A percentile compares a stretch with the other conserved stretches of the same genome.
Conservation (phyloP, 305 asterid species). For the Euphrasia arctica region DNA sequence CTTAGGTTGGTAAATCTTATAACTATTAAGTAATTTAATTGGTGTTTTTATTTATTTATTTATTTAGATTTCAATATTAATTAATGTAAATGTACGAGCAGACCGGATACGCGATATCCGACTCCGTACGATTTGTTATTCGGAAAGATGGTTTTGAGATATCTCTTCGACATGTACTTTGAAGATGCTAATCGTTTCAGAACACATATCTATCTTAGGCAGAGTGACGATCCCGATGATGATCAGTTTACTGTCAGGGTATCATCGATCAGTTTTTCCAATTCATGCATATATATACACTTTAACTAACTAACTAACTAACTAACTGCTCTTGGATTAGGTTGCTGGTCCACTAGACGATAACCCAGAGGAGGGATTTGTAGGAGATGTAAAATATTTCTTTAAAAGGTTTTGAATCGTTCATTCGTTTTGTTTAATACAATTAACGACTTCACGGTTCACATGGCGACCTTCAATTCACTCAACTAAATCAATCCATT, state of each 20-base stretch:
- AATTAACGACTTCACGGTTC: neutral
- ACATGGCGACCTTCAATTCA: too few relatives aligned
- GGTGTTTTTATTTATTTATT: too few relatives aligned
- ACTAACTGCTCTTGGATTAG: slow-evolving; percentile 45
- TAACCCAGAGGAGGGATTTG: slow-evolving; percentile 42
- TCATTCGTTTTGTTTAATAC: too few relatives aligned
- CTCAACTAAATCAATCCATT: neutral
- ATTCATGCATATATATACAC: too few relatives aligned
- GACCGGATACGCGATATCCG: too few relatives aligned
- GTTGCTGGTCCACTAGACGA: slow-evolving; percentile 58
- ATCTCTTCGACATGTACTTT: slow-evolving; percentile 72
- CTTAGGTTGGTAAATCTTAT: too few relatives aligned
- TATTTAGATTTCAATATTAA: too few relatives aligned
- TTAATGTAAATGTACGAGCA: too few relatives aligned
- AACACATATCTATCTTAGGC: too few relatives aligned
- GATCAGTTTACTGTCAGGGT: too few relatives aligned
- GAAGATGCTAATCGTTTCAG: slow-evolving; percentile 68
- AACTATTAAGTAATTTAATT: too few relatives aligned
- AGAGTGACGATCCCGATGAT: slow-evolving; percentile 35
- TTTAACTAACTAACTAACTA: neutral
- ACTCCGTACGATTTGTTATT: slow-evolving; percentile 73
- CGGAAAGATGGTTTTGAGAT: slow-evolving; percentile 71
- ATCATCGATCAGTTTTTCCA: too few relatives aligned
- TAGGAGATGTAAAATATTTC: slow-evolving; percentile 77
- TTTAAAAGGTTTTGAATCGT: slow-evolving; percentile 57